Base-by-base conservation (phyloP, 139 green algal species). In the Coelastrella sp. region DNA sequence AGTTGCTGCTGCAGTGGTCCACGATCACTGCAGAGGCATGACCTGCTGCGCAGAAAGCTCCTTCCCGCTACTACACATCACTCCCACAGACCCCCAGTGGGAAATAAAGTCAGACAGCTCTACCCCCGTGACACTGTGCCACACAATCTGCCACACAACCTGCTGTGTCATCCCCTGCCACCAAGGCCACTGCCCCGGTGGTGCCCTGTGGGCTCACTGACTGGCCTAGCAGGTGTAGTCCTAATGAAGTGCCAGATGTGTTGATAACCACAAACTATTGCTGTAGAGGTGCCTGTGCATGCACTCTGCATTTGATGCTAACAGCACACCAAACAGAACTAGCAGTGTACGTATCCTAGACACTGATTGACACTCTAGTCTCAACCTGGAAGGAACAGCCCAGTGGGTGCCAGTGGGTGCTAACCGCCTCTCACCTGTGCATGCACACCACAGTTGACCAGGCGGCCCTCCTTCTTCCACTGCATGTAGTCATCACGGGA, bases 401-500 rank as follows among this genome's bases (percentile, higher is more conserved):
- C 74, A 82, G 11, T 79, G 5, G 17, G 22, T 79, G 73, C 74
- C 74, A 82, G 11, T 79, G 5, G 17, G 22, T 79, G 73, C 73
- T n/a, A 1, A 1, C n/a, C 25, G 0, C 59, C 0, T 7, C 85
- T 8, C 68, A 91, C 87, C 87, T 97, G 96, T 61, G 95, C 96
- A 86, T 98, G 95, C n/a, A 98, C 94, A 66, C 98, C 98, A 78
- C 98, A 95, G 85, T 95, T 96, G 17, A 96, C 78, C 20, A 99
- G 87, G 86, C 98, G 96, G n/a, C 97, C 97, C 95, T 98, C 96
- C 85, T 96, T 90, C 94, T 99, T 98, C 95, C 95, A 99, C 93
- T 96, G 72, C 22, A 98, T 63, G 92, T 97, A 99, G 93, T 99
- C 98, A 8, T 98, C 96, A 19, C 96, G 94, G 19, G 82, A 57